These are phyloP conservation scores for Microsporum canis DNA, from an alignment of 2,329 filamentous ascomycete species.

Conservation along the genomic window DNA sequence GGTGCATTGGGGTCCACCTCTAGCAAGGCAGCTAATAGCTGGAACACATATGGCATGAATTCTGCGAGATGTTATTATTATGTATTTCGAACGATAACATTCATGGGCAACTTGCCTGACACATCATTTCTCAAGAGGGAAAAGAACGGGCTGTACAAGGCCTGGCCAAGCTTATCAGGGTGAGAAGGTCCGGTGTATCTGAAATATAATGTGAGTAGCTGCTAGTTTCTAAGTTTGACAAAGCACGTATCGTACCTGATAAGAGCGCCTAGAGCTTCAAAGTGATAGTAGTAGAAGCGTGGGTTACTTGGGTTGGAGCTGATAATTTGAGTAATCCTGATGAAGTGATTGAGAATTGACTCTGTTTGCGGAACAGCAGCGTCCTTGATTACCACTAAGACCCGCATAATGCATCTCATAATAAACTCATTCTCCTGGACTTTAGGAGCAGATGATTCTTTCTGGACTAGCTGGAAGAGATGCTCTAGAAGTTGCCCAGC, in stretches of 20 bases:
- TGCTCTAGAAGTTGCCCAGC: conserved; percentile 80
- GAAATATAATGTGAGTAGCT: conserved; percentile 8
- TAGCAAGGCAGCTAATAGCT: conserved; percentile 80
- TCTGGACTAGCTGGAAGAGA: conserved; percentile 82
- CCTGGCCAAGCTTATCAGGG: conserved; percentile 63
- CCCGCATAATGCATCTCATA: conserved; percentile 97
- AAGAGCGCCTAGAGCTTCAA: conserved; percentile 84
- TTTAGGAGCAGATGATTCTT: conserved; percentile 73
- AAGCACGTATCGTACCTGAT: conserved; percentile 46
- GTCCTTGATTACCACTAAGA: conserved; percentile 86
- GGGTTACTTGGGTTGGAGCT: conserved; percentile 94
- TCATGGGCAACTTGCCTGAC: conserved; percentile 45
- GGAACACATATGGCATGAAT: conserved; percentile 93
- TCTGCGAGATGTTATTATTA: conserved; percentile 43
- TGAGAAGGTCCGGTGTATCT: conserved; percentile 57
- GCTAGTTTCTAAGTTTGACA: conserved; percentile 8
- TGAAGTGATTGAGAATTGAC: conserved; percentile 67
- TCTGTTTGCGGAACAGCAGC: conserved; percentile 63
- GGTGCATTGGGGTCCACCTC: conserved; percentile 72
- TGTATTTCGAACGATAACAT: conserved; percentile 15
- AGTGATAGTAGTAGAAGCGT: conserved; percentile 96
- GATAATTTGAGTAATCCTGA: conserved; percentile 84
- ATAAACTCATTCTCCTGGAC: conserved; percentile 98
- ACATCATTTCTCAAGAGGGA: conserved; percentile 70
- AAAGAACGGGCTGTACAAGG: conserved; percentile 74